phyloP scores from a whole-genome alignment of 2,329 filamentous ascomycete species.

The Trichoderma gracile region DNA sequence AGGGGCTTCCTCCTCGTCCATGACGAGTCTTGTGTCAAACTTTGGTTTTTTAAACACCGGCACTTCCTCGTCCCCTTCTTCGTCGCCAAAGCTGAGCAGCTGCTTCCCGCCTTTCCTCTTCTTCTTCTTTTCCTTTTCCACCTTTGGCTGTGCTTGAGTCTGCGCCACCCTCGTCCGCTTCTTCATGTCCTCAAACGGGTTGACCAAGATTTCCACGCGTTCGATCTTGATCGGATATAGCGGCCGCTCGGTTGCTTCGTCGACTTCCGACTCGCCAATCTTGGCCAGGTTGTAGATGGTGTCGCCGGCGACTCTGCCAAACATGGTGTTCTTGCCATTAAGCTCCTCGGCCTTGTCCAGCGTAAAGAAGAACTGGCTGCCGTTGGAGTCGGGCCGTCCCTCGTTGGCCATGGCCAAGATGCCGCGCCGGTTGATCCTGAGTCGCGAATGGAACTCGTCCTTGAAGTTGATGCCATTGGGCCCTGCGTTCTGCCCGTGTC shows the following conservation, averaged over 20 bases:
- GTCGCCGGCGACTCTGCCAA: conserved; percentile 87
- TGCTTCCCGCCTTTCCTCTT: conserved; percentile 77
- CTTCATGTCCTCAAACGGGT: conserved; percentile 80
- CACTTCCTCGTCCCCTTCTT: conserved; percentile 56
- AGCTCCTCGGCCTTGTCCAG: conserved; percentile 82
- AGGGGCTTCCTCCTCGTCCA: conserved; percentile 43
- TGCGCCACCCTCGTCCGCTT: conserved; percentile 63
- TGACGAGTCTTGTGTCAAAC: conserved; percentile 74
- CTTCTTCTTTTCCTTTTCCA: conserved; percentile 59
- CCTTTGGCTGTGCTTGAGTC: conserved; percentile 40
- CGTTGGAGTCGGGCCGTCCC: conserved; percentile 74
- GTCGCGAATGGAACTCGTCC: conserved; percentile 87
- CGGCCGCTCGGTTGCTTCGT: conserved; percentile 76
- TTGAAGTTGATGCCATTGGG: conserved; percentile 61
- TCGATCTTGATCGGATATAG: conserved; percentile 82
- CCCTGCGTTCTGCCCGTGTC: conserved; percentile 62
- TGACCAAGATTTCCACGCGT: conserved; percentile 72
- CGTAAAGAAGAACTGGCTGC: conserved; percentile 97
- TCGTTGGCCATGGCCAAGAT: conserved; percentile 96
- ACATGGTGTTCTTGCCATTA: conserved; percentile 87
- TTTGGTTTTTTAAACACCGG: conserved; percentile 73
- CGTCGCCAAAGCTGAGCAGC: conserved; percentile 74
- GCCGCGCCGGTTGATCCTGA: conserved; percentile 91
- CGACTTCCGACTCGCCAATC: conserved; percentile 84
- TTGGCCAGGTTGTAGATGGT: conserved; percentile 95